Evolutionary conservation across 1,139 yeast genomes (phyloP), one percentile per base, ranked within the genome.

Genomic region (Pichia sp.): DNA sequence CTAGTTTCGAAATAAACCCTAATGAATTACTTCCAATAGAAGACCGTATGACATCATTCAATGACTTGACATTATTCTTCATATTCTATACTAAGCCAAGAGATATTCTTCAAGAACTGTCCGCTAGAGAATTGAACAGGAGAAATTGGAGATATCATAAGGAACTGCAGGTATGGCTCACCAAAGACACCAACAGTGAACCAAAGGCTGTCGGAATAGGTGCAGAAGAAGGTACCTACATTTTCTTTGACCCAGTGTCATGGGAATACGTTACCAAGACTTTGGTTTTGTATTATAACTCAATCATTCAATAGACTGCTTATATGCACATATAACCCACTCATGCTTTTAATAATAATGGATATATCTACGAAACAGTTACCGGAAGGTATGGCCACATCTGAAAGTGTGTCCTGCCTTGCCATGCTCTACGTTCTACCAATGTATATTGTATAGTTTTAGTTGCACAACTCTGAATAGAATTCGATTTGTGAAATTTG

Each of bases 61-160:
- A 89, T 38, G 99, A 93, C 61, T 98, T 93, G 61, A 93, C 98
- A 1, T 72, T 94, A 45, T 94, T 94, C 65, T 93, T 86, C 67
- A 85, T 94, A 30, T 94, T 94, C 65, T 94, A 94, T 68, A 87
- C 95, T 59, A 89, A 85, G 72, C 96, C 99, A 8, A 81, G 93
- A 51, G 97, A 94, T 62, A 83, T 90, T 5, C 72, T 93, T 66
- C 99, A 94, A 66, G 99, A 94, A 65, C 77, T 89, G 50, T 95
- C 96, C 4, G 96, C 98, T 1, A 76, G 93, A 50, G 99, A 93
- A 65, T 76, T 94, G 59, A 73, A 76, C 36, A 83, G 83, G 52
- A 77, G 99, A 58, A 93, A 91, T 67, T 94, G 99, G 99, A 78
- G 99, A 56, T 94, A 88, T 62, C 99, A 94, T 68, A 93, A 91